These are phyloP conservation scores for Aureobasidium melanogenum DNA, from an alignment of 2,329 filamentous ascomycete genomes.

Conservation along the genomic window DNA sequence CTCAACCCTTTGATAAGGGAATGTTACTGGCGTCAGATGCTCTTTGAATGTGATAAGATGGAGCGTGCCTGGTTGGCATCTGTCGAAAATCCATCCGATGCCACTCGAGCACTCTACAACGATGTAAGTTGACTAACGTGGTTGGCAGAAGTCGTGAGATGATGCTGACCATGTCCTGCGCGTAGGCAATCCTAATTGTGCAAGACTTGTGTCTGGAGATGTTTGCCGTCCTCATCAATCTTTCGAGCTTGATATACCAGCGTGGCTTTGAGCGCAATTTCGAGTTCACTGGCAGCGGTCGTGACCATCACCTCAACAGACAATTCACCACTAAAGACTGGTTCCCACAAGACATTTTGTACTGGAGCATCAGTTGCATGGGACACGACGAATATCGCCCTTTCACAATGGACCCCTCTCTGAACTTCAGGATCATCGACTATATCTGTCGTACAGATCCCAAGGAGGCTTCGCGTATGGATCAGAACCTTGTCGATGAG, in stretches of 20 bases:
- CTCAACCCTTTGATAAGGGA: not conserved
- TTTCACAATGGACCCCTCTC: conserved; percentile 1
- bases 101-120: not conserved
- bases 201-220: not conserved
- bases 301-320: not conserved
- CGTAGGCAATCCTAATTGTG: not conserved
- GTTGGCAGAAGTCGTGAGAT: not conserved
- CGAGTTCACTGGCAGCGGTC: not conserved
- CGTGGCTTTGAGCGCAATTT: not conserved
- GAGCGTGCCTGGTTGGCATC: not conserved
- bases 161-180: not conserved
- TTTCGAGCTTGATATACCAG: not conserved
- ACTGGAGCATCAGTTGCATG: not conserved
- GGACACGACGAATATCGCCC: not conserved
- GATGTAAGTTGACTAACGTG: not conserved
- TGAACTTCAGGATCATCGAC: not conserved
- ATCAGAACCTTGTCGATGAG: not conserved
- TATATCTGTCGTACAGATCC: not conserved
- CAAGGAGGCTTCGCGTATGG: not conserved
- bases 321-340: not conserved
- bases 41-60: not conserved
- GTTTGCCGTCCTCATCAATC: not conserved
- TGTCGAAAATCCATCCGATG: not conserved
- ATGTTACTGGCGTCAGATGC: not conserved
- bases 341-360: not conserved